Base-by-base conservation (phyloP, 2,329 filamentous ascomycete genomes). In the Monosporascus sp. region DNA sequence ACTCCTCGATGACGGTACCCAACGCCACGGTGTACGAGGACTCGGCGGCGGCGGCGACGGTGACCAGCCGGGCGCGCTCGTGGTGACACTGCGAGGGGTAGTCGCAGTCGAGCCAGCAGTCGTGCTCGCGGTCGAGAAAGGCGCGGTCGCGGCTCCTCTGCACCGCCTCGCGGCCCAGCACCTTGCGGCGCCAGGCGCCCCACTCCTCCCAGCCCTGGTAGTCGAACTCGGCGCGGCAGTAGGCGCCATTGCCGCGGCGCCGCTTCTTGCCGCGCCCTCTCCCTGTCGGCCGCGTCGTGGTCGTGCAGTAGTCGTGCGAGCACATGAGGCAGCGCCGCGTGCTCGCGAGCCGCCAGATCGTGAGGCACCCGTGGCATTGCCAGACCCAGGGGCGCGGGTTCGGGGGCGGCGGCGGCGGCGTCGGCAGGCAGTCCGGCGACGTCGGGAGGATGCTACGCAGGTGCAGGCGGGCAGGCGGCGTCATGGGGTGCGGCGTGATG, bases 81-180 rank as follows among this genome's bases (percentile, higher is more conserved):
- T 70, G 66, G 25, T 72, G 65, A 25, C 73, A 72, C 54, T 76
- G 72, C 25, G 72, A 68, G 2, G 74, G 74, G 58, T 74, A 83
- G 37, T 65, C 61, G 53, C 65, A 67, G 46, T 67, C 63, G 11
- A 53, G 17, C 49, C 48, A 54, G 53, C 65, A 67, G 39, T 62
- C 51, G n/a, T 66, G 64, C 9, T 24, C 48, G 15, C 49, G 54
- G 3, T 42, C 11, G 18, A 54, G 37, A 44, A 65, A 67, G 14
- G 60, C 62, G 6, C 46, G 52, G 20, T 63, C 57, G 31, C 64
- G 58, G 31, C 48, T 54, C 9, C 17, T 20, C 8, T 51, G 37
- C 5, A 49, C 73, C 67, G 49, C 48, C 24, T 65, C 61, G 42
- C 56, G 27, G 0, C 62, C 60, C 2, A 60, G 54, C 3, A 62